Percentiles rank a stretch among this genome's conserved stretches.
Evolutionary conservation across 768 basidiomycete genomes (phyloP).

Genomic region (Megacollybia marginata): DNA sequence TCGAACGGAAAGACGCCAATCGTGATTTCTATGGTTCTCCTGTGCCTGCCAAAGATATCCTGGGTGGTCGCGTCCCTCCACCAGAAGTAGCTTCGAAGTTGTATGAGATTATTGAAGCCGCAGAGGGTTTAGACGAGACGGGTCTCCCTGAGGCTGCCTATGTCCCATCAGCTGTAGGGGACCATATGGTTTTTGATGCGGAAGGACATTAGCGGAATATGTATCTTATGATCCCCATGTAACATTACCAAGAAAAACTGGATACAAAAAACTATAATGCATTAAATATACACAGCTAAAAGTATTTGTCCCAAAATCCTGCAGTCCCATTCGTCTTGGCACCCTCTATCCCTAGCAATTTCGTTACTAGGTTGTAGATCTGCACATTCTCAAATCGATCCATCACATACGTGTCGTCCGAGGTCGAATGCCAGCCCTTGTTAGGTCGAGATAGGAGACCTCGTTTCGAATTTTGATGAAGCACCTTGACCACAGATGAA

Average conservation of each 20-base stretch:
- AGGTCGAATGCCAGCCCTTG: constrained; percentile 63
- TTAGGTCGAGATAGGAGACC: constrained; percentile 19
- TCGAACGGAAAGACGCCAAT: constrained; percentile 95
- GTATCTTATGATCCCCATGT: not conserved
- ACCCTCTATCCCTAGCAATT: constrained; percentile 60
- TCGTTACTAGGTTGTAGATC: constrained; percentile 76
- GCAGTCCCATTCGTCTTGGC: constrained; percentile 69
- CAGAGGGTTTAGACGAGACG: constrained; percentile 85
- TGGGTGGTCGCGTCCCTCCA: constrained; percentile 91
- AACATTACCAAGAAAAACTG: not conserved
- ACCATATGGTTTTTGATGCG: constrained; percentile 71
- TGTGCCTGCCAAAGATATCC: constrained; percentile 83
- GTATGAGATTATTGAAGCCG: constrained; percentile 96
- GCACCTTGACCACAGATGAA: constrained; percentile 55
- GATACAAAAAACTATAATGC: not conserved
- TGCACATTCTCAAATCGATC: constrained; percentile 82
- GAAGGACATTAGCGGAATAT: constrained; percentile 33
- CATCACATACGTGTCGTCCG: constrained; percentile 63
- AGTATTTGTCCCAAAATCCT: constrained; percentile 80
- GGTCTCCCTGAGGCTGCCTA: constrained; percentile 75
- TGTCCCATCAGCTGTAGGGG: constrained; percentile 60
- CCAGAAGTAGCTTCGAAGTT: constrained; percentile 89
- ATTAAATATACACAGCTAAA: constrained; percentile 24
- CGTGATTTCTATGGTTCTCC: constrained; percentile 92
- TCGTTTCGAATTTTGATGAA: constrained; percentile 29